A percentile compares a stretch with the other conserved stretches of the same genome.
Evolutionary conservation across 169 alveolate genomes (phyloP).

Genomic region (Cryptosporidium felis): DNA sequence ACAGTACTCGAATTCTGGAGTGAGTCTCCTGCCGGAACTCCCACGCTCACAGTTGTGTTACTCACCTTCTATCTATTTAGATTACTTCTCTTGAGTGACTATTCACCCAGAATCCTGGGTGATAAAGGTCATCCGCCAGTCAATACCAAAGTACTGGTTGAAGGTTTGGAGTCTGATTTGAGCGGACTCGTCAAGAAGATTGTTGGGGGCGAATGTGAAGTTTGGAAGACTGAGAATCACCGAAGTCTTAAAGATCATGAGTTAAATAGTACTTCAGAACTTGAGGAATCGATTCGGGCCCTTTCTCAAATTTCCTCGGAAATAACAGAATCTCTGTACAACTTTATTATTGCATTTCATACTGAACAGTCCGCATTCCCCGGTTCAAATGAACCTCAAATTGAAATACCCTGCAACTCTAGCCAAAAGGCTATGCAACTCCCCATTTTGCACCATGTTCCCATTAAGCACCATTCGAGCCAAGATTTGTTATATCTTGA

Average conservation of each 20-base stretch:
- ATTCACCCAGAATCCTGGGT: too few species aligned
- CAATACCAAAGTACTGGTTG: not conserved
- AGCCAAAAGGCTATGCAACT: too few species aligned
- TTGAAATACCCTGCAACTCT: too few species aligned
- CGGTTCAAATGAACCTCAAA: conserved; percentile 41
- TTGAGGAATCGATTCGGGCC: conserved; percentile 1
- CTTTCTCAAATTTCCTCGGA: conserved; percentile 23
- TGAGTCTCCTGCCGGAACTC: conserved; percentile 37
- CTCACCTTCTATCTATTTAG: not conserved
- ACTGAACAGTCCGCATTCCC: not conserved
- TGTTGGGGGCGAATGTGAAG: not conserved
- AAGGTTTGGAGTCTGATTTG: not conserved
- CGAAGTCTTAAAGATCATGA: not conserved
- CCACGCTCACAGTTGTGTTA: conserved; percentile 29
- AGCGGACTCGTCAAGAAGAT: not conserved
- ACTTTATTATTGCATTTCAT: conserved; percentile 37
- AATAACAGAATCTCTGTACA: conserved; percentile 47
- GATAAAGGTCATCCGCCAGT: too few species aligned
- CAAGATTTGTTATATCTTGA: too few species aligned
- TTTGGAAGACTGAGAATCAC: not conserved
- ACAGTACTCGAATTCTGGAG: not conserved
- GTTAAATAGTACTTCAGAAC: not conserved
- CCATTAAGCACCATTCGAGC: too few species aligned
- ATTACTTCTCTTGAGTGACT: too few species aligned
- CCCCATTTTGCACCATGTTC: too few species aligned